Evolutionary conservation across 2,329 filamentous ascomycete species (phyloP).

Genomic region (Exophiala calicioides): DNA sequence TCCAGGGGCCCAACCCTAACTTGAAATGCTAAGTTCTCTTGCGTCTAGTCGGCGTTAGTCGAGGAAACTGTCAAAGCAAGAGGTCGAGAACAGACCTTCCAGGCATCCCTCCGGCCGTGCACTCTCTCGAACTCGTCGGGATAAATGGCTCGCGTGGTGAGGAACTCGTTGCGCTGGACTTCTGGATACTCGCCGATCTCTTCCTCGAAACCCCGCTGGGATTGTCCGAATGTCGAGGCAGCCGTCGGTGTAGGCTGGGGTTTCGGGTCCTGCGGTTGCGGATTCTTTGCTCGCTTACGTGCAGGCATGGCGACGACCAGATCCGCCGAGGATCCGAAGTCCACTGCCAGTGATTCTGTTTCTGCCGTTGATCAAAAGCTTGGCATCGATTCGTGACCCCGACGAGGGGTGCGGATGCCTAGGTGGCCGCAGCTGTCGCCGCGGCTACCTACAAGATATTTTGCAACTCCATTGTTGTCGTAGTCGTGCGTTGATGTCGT

Average conservation of each 20-base stretch:
- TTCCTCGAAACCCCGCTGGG: slow-evolving; percentile 24
- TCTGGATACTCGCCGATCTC: slow-evolving; percentile 26
- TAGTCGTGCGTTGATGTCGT: slow-evolving; percentile 10
- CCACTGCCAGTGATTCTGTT: neutral
- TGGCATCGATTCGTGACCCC: slow-evolving; percentile 22
- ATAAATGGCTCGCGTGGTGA: slow-evolving; percentile 29
- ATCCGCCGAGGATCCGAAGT: slow-evolving; percentile 16
- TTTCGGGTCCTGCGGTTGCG: slow-evolving; percentile 4
- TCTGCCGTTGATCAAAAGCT: slow-evolving; percentile 7
- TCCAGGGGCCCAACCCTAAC: slow-evolving; percentile 24
- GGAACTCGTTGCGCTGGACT: slow-evolving; percentile 28
- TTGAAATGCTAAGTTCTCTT: slow-evolving; percentile 29
- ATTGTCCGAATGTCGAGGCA: slow-evolving; percentile 22
- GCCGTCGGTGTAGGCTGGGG: slow-evolving; percentile 3
- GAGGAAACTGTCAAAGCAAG: neutral
- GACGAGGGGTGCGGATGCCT: slow-evolving; percentile 16
- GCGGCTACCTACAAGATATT: slow-evolving; percentile 22
- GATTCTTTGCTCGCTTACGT: slow-evolving; percentile 18
- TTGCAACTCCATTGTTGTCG: slow-evolving; percentile 8
- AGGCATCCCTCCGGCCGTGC: slow-evolving; percentile 27
- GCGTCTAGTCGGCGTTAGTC: slow-evolving; percentile 15
- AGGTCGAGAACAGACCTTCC: slow-evolving; percentile 21
- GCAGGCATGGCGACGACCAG: slow-evolving; percentile 22
- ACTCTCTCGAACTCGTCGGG: slow-evolving; percentile 28
- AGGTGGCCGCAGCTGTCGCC: slow-evolving; percentile 26